phyloP scores from a whole-genome alignment of 495 filamentous ascomycete genomes.

The Tuber calosporum region DNA sequence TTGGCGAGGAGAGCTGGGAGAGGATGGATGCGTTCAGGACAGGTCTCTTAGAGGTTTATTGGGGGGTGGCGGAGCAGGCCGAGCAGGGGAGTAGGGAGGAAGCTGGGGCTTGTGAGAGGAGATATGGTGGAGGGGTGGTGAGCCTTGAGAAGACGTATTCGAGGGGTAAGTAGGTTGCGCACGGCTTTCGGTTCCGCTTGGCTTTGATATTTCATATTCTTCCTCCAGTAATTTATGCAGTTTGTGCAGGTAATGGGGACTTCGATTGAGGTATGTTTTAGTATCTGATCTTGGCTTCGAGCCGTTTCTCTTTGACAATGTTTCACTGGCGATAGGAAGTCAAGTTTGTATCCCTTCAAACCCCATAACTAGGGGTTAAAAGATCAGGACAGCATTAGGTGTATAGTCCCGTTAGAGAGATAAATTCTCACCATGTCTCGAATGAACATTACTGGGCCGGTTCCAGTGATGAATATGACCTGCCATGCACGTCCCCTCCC shows the following conservation, averaged over 20 bases:
- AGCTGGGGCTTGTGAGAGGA: not conserved
- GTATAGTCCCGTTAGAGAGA: not conserved
- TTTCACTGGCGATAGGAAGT: not conserved
- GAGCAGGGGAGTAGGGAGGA: not conserved
- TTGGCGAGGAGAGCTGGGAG: not conserved
- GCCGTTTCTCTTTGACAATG: not conserved
- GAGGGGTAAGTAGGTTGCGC: not conserved
- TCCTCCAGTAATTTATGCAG: not conserved
- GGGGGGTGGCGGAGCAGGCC: not conserved
- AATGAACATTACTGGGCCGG: not conserved
- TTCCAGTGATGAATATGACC: not conserved
- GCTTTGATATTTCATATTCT: not conserved
- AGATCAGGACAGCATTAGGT: not conserved
- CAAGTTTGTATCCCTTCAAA: not conserved
- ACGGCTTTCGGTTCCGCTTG: not conserved
- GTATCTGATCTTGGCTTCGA: not conserved
- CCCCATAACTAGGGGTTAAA: not conserved
- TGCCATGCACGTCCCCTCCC: not conserved
- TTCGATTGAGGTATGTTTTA: not conserved
- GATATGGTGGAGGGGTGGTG: not conserved
- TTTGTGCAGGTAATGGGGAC: not conserved
- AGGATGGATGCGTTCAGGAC: not conserved
- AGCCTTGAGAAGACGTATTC: not conserved
- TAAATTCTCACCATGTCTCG: not conserved
- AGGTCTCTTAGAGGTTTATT: not conserved